Conservation (phyloP, 805 yeast genomes). For the Kuraishia cidri region DNA sequence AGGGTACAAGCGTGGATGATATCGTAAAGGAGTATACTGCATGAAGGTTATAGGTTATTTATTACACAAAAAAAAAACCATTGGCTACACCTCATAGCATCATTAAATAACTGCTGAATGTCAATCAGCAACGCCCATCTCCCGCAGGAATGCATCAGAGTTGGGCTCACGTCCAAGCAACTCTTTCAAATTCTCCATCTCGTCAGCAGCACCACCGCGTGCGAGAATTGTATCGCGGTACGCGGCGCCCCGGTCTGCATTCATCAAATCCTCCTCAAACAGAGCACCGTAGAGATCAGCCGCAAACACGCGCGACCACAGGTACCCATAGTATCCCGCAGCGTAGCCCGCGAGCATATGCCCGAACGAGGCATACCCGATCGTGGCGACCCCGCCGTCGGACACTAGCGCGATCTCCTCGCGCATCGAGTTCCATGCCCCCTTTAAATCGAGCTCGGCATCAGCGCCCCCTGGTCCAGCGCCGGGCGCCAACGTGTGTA, state of each 20-base stretch:
- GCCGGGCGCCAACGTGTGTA: slow-evolving; percentile 34
- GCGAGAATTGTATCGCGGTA: slow-evolving; percentile 65
- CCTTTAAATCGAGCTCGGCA: slow-evolving; percentile 38
- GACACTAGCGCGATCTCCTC: slow-evolving; percentile 51
- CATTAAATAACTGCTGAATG: neutral
- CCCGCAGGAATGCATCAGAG: slow-evolving; percentile 63
- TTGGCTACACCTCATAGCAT: neutral
- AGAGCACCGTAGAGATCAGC: slow-evolving; percentile 70
- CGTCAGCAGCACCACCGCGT: slow-evolving; percentile 70
- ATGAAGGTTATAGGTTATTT: too few relatives aligned
- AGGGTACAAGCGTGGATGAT: neutral
- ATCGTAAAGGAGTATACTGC: slow-evolving; percentile 1
- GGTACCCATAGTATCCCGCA: slow-evolving; percentile 79
- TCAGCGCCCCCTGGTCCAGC: slow-evolving; percentile 19
- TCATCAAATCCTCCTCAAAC: slow-evolving; percentile 63
- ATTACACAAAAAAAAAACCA: too few relatives aligned
- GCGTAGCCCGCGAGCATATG: slow-evolving; percentile 84
- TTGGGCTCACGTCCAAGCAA: slow-evolving; percentile 72
- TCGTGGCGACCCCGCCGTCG: slow-evolving; percentile 44
- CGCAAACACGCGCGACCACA: slow-evolving; percentile 83
- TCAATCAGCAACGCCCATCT: slow-evolving; percentile 35
- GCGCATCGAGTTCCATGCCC: slow-evolving; percentile 59
- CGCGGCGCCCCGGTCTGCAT: slow-evolving; percentile 46
- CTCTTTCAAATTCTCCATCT: slow-evolving; percentile 52
- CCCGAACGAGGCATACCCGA: slow-evolving; percentile 70